Base-by-base conservation (phyloP, 768 basidiomycete genomes). In the Naematelia aurantialba region DNA sequence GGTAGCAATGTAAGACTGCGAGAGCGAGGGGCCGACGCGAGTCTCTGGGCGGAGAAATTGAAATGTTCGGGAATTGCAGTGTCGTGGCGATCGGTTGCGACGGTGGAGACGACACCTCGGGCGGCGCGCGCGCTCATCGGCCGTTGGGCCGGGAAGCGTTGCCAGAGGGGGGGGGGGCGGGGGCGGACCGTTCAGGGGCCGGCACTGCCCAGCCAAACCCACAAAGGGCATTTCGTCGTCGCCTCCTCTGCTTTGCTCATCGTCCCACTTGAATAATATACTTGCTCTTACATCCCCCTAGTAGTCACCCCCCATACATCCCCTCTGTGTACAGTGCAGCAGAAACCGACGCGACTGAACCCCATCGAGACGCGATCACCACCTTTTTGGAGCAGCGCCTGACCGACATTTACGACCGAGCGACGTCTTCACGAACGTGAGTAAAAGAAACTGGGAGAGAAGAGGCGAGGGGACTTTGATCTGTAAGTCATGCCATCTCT, bases 61-160 rank as follows among this genome's bases (percentile, higher is more conserved):
- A 39, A 39, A 39, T 8, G 17, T 17, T 39, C 34, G 34, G 34
- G 34, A 39, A 39, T 39, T 39, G 34, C 34, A 39, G 34, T 39
- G 24, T 34, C 31, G 31, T 34, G 26, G 52, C 4, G n/a, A 19
- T 13, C 31, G 19, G 24, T 30, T 26, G 45, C 44, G 55, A 56
- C 55, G 45, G 55, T 34, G 47, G 17, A 26, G 45, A 46, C 31
- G 45, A 46, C 27, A 48, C 26, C 45, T 14, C 26, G 45, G 45
- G 34, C 17, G 45, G 25, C 45, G 45, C 14, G 8, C 34, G n/a
- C n/a, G n/a, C n/a, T n/a, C n/a, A n/a, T n/a, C n/a, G n/a, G n/a
- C n/a, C n/a, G n/a, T n/a, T n/a, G 17, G 17, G 34, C 34, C 34
- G 34, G 34, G 34, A 17, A 39, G 17, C 34, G 34, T 39, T 17